Conservation (phyloP, 2,329 filamentous ascomycete species). For the Neonectria neomacrospora region DNA sequence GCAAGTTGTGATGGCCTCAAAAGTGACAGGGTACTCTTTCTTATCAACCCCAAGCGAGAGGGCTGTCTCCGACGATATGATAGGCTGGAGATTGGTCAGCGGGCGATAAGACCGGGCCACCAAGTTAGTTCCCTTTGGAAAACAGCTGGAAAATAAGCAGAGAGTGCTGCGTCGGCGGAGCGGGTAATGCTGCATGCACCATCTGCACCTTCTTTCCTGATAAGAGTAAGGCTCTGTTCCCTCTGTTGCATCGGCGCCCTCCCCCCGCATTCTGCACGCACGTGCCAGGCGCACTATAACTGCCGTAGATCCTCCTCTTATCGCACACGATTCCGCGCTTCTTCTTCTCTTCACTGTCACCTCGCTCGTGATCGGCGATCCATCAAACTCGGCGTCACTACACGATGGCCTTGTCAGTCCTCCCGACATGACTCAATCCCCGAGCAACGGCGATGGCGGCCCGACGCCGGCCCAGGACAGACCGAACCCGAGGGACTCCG, state of each 20-base stretch:
- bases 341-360: slow-evolving; percentile 10
- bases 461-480: not conserved
- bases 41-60: not conserved
- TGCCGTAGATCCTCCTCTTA: slow-evolving; percentile 22
- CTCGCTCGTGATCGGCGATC: slow-evolving; percentile 4
- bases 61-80: not conserved
- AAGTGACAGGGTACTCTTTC: not conserved
- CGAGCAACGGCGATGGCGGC: slow-evolving; percentile 2
- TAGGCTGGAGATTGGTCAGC: not conserved
- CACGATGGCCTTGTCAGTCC: slow-evolving; percentile 17
- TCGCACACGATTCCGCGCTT: not conserved
- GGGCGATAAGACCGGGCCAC: slow-evolving; percentile 10
- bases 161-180: not conserved
- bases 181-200: not conserved
- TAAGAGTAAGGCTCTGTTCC: slow-evolving; percentile 13
- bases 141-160: not conserved
- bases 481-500: slow-evolving; percentile 6
- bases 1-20: not conserved
- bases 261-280: slow-evolving; percentile 28
- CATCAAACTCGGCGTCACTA: slow-evolving; percentile 1
- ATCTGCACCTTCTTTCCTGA: slow-evolving; percentile 13
- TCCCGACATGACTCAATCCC: slow-evolving; percentile 21
- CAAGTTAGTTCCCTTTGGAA: not conserved
- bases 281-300: slow-evolving; percentile 23
- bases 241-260: not conserved